These are phyloP conservation scores for Penicillium simplicissimum DNA, from an alignment of 495 filamentous ascomycete species.

Conservation along the genomic window DNA sequence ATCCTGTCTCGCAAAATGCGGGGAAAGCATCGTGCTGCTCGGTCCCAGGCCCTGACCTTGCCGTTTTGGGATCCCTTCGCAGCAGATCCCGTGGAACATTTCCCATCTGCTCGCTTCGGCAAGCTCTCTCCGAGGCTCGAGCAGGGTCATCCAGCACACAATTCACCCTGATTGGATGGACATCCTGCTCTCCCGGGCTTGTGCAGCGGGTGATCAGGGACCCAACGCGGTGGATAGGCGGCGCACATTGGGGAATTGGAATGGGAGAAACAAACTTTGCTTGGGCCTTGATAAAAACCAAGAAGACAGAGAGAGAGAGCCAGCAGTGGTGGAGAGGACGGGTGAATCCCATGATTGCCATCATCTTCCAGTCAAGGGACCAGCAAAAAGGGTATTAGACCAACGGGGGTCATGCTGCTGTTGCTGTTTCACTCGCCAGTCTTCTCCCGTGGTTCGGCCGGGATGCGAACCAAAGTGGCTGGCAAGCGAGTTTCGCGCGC, in stretches of 20 bases:
- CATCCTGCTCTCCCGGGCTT: background rate
- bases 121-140: slow-evolving; percentile 4
- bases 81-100: slow-evolving; percentile 7
- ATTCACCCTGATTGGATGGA: background rate
- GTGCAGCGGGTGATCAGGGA: slow-evolving; percentile 7
- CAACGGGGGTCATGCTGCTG: background rate
- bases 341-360: background rate
- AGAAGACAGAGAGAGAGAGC: background rate
- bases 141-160: background rate
- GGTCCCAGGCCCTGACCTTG: slow-evolving; percentile 3
- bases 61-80: background rate
- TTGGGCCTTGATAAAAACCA: background rate
- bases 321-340: background rate
- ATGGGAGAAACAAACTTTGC: background rate
- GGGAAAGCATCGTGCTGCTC: slow-evolving; percentile 15
- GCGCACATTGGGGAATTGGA: background rate
- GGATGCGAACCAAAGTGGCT: slow-evolving; percentile 46
- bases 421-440: slow-evolving; percentile 20
- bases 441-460: slow-evolving; percentile 29
- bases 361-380: background rate
- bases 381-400: background rate
- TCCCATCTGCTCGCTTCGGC: background rate
- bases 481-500: slow-evolving; percentile 27
- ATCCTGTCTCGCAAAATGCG: slow-evolving; percentile 15
- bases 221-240: background rate